These are phyloP conservation scores for Hortaea sp. DNA, from an alignment of 2,329 filamentous ascomycete genomes.

Conservation along the genomic window DNA sequence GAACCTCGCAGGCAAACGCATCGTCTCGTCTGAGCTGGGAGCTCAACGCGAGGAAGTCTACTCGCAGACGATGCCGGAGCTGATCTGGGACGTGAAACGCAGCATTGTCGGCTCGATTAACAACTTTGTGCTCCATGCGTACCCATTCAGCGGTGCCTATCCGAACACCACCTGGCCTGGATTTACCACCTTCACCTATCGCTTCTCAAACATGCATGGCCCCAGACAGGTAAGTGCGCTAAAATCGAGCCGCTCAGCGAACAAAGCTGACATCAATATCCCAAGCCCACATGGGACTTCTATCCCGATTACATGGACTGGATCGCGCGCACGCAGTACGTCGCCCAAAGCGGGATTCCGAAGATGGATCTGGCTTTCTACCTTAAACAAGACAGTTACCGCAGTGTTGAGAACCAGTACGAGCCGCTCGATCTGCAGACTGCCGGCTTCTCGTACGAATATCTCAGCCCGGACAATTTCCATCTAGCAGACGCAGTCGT, in stretches of 20 bases:
- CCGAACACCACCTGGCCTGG: conserved; percentile 41
- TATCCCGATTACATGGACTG: conserved; percentile 30
- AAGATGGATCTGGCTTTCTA: conserved; percentile 36
- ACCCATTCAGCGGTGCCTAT: conserved; percentile 32
- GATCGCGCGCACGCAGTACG: conserved; percentile 28
- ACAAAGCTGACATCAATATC: conserved; percentile 17
- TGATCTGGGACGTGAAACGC: conserved; percentile 28
- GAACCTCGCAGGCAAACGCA: conserved; percentile 20
- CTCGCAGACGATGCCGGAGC: conserved; percentile 20
- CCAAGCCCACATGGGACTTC: conserved; percentile 31
- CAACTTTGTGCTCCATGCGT: conserved; percentile 36
- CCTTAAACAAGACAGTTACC: conserved; percentile 6
- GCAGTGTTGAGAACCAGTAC: conserved; percentile 5
- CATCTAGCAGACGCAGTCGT: conserved; percentile 30
- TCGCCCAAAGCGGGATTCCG: conserved; percentile 31
- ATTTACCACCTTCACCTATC: conserved; percentile 34
- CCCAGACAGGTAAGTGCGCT: not conserved
- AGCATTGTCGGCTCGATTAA: conserved; percentile 33
- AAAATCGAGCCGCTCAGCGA: too few species aligned
- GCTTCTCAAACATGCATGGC: conserved; percentile 32
- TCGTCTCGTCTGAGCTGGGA: conserved; percentile 27
- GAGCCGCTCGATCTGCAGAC: conserved; percentile 15
- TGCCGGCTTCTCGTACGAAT: conserved; percentile 28
- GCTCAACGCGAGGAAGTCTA: conserved; percentile 20
- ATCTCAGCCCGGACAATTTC: conserved; percentile 38